Base-by-base conservation (phyloP, 2,329 filamentous ascomycete species). In the Esteya vermicola region DNA sequence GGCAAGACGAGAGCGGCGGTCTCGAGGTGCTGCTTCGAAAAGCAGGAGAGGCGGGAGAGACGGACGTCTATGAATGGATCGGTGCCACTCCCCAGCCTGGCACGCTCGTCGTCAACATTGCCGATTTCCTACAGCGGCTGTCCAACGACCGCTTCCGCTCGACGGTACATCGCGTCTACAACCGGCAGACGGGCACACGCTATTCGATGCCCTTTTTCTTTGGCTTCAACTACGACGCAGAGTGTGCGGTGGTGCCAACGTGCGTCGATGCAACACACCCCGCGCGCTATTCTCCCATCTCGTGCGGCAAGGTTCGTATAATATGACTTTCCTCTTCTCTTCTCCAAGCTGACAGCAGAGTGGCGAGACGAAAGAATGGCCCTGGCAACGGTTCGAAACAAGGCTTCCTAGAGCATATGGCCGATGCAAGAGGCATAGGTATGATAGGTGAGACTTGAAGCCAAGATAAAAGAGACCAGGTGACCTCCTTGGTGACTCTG, bases 161-260 rank as follows among this genome's bases (percentile, higher is more conserved):
- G 12, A 70, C 65, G 0, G 62, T 71, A 16, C 69, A 72, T 50
- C 55, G 68, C 14, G 67, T 74, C 3, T 61, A 60, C 25, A 67
- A 67, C 43, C 54, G 58, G 33, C 55, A 57, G 0, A 46, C 47
- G 0, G 51, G 51, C 10, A 63, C 65, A 39, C 55, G 68, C 13
- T 65, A 68, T 32, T 70, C 64, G 0, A 70, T 74, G 64, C 68
- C 69, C 1, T 73, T 74, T 50, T 74, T 74, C 52, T 67, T 73
- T 39, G 65, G 62, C 4, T 60, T 67, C 42, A 65, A 68, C 45
- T 59, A 60, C 22, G 61, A 68, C 41, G 59, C 57, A 21, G 56
- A 58, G n/a, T 59, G 58, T 35, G 55, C 55, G 33, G 62, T 67
- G 5, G 53, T 64, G 31, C 57, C 58, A 1, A 60, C 56, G 13